Evolutionary conservation across 78 protist genomes (phyloP).

Genomic region (Emiliania huxleyi): DNA sequence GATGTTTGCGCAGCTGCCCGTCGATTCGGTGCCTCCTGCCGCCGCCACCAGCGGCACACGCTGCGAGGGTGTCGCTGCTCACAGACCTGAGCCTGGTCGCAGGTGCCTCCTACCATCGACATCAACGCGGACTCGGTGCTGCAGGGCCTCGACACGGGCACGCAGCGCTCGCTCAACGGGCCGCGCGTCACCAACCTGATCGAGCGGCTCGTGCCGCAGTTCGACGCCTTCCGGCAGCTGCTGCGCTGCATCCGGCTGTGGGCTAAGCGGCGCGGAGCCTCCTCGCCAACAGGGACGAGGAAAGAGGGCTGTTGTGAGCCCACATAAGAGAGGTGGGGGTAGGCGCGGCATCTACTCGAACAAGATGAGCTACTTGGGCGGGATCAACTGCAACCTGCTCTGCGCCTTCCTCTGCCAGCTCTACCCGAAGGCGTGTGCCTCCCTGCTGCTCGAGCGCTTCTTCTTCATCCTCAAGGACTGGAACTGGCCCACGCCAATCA

Average conservation of each 20-base stretch:
- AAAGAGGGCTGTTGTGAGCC: too few species aligned
- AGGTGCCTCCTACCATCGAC: background rate
- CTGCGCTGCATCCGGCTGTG: constrained; percentile 89
- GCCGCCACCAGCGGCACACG: too few species aligned
- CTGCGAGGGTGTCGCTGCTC: too few species aligned
- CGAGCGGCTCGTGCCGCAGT: constrained; percentile 84
- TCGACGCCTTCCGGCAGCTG: constrained; percentile 74
- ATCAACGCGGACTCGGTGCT: constrained; percentile 30
- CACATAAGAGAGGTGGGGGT: too few species aligned
- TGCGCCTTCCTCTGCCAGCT: constrained; percentile 91
- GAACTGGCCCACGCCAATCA: constrained; percentile 43
- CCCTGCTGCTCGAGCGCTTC: constrained; percentile 78
- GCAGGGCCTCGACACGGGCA: constrained; percentile 64
- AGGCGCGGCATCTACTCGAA: constrained; percentile 89
- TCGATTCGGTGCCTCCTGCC: constrained; percentile 53
- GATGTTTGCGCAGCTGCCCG: constrained; percentile 74
- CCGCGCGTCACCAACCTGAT: constrained; percentile 88
- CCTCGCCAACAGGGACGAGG: too few species aligned
- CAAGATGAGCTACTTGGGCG: constrained; percentile 83
- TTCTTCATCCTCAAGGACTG: constrained; percentile 77
- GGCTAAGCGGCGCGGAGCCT: constrained; percentile 89
- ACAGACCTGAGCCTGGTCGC: too few species aligned
- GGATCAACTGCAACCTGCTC: constrained; percentile 93
- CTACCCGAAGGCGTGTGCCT: constrained; percentile 88
- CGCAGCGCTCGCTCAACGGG: constrained; percentile 47